A percentile compares a stretch with the other conserved stretches of the same genome.
Evolutionary conservation across 208 protist species (phyloP).

Genomic region (Wallacemonas sp.): DNA sequence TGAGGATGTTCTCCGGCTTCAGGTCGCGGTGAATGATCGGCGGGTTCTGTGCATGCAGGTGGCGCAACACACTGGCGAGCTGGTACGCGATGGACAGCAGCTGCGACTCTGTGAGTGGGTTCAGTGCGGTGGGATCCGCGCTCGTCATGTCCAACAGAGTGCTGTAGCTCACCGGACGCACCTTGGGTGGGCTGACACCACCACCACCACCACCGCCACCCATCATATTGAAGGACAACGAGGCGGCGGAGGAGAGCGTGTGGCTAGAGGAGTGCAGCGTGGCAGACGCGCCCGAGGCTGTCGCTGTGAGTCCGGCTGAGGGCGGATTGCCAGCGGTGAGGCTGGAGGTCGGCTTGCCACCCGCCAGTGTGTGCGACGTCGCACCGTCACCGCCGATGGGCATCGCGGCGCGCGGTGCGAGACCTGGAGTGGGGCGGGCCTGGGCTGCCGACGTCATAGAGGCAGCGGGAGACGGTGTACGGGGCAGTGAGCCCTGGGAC

Average conservation of each 20-base stretch:
- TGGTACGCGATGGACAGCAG: slow-evolving; percentile 82
- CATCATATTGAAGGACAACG: slow-evolving; percentile 5
- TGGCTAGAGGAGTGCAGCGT: slow-evolving; percentile 6
- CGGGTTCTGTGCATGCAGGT: slow-evolving; percentile 63
- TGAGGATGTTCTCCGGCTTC: slow-evolving; percentile 80
- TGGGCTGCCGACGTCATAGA: too few relatives aligned
- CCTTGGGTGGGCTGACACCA: background rate
- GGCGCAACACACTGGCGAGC: slow-evolving; percentile 57
- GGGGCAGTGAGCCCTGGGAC: background rate
- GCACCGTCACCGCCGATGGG: too few relatives aligned
- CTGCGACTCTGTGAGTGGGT: slow-evolving; percentile 68
- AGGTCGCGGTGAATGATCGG: slow-evolving; percentile 71
- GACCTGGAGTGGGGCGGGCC: too few relatives aligned
- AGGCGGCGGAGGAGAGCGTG: background rate
- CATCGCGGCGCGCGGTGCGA: too few relatives aligned
- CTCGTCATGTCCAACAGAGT: background rate
- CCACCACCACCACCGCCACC: too few relatives aligned
- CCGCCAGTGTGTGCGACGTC: too few relatives aligned
- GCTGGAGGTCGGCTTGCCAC: background rate
- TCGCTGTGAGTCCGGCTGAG: background rate
- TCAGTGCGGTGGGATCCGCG: slow-evolving; percentile 19
- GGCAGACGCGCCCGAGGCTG: background rate
- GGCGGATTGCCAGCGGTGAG: background rate
- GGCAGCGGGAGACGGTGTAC: background rate
- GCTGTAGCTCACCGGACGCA: background rate